Conservation (phyloP, 2,329 filamentous ascomycete species). For the Penicillium sp. region DNA sequence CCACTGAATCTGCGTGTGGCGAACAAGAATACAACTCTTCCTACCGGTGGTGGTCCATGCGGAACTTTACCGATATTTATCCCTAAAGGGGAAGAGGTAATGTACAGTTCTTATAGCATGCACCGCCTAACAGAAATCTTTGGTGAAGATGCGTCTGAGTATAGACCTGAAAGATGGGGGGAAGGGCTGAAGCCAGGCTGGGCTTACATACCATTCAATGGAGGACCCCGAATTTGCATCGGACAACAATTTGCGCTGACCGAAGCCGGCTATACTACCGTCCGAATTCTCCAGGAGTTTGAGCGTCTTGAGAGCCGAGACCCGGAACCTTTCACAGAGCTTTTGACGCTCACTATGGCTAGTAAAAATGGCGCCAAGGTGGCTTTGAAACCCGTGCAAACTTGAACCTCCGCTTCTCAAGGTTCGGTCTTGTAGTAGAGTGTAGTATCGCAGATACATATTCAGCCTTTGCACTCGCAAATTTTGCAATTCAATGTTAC, state of each 20-base stretch:
- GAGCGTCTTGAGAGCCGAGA: slow-evolving; percentile 19
- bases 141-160: slow-evolving; percentile 27
- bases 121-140: slow-evolving; percentile 31
- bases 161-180: slow-evolving; percentile 31
- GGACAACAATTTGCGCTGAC: slow-evolving; percentile 40
- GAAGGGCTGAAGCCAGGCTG: slow-evolving; percentile 29
- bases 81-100: slow-evolving; percentile 19
- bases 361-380: slow-evolving; percentile 18
- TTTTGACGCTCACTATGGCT: slow-evolving; percentile 21
- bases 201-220: slow-evolving; percentile 48
- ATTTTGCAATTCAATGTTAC: no score
- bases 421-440: no score
- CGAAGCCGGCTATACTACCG: slow-evolving; percentile 37
- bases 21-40: slow-evolving; percentile 26
- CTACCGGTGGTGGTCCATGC: slow-evolving; percentile 32
- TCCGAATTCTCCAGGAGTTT: slow-evolving; percentile 37
- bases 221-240: slow-evolving; percentile 46
- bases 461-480: no score
- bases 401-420: no score
- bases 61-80: slow-evolving; percentile 27
- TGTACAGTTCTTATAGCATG: slow-evolving; percentile 26
- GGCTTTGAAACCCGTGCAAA: slow-evolving; percentile 7
- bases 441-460: no score
- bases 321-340: slow-evolving; percentile 28
- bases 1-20: slow-evolving; percentile 15